Percentiles rank a stretch among this genome's conserved stretches.
Conservation (phyloP, 345 rosid genomes). For the Euphorbia tirucalli region DNA sequence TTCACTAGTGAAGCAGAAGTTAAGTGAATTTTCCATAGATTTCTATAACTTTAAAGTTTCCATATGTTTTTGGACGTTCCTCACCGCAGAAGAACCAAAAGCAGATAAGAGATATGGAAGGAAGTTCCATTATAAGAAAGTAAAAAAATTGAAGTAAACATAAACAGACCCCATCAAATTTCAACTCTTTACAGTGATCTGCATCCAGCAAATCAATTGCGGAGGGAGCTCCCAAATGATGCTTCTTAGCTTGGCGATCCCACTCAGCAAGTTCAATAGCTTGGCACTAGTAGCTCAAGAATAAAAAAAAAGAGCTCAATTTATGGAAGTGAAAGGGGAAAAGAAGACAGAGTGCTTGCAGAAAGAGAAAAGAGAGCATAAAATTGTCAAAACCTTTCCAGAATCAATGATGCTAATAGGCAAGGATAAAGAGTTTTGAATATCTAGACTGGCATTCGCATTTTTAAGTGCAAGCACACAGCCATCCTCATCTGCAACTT, state of each 20-base stretch:
- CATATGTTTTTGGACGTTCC: no score
- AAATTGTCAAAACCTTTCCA: conserved; percentile 47
- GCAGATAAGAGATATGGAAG: background rate
- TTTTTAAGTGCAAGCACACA: conserved; percentile 34
- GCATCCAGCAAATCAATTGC: conserved; percentile 54
- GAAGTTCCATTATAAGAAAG: background rate
- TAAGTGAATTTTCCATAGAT: background rate
- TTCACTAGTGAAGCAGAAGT: background rate
- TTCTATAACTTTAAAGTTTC: background rate
- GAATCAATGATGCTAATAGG: conserved; percentile 58
- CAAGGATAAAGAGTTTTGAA: conserved; percentile 42
- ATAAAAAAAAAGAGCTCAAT: conserved; percentile 7
- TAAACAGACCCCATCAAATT: conserved; percentile 53
- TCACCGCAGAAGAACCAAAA: no score
- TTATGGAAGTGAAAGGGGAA: background rate
- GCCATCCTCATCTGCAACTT: conserved; percentile 38
- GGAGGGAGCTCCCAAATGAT: conserved; percentile 46
- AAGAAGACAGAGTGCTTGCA: background rate
- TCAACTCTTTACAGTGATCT: conserved; percentile 46
- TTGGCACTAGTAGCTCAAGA: conserved; percentile 37
- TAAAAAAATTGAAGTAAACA: background rate
- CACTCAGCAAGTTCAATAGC: conserved; percentile 41
- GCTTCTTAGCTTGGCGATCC: conserved; percentile 45
- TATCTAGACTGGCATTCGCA: conserved; percentile 37
- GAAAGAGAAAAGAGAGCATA: background rate